A percentile compares a stretch with the other conserved stretches of the same genome.
phyloP scores from a whole-genome alignment of 352 stramenopile species.

The Globisporangium paroecandrum region DNA sequence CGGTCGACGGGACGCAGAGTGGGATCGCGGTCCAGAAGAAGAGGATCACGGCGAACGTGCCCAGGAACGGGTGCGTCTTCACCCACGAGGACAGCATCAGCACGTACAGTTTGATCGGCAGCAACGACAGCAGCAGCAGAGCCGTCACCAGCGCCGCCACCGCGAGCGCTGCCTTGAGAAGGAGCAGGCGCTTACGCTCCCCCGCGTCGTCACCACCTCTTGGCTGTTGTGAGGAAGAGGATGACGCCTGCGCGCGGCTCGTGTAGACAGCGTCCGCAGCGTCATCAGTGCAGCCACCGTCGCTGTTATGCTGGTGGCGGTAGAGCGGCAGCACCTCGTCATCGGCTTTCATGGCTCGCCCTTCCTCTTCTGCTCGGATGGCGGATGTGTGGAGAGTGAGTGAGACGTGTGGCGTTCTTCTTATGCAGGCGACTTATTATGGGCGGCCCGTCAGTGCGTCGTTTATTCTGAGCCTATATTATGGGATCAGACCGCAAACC shows the following conservation, averaged over 20 bases:
- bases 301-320: not conserved
- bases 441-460: not conserved
- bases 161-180: slow-evolving; percentile 8
- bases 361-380: not conserved
- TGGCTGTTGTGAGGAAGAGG: not conserved
- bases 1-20: slow-evolving; percentile 63
- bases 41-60: slow-evolving; percentile 43
- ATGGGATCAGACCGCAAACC: too few species aligned
- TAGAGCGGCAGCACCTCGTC: slow-evolving; percentile 8
- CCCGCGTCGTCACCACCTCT: not conserved
- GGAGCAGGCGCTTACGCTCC: not conserved
- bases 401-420: not conserved
- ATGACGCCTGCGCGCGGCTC: not conserved
- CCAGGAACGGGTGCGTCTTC: slow-evolving; percentile 40
- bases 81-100: slow-evolving; percentile 45
- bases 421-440: not conserved
- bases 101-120: slow-evolving; percentile 51
- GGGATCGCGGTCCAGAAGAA: slow-evolving; percentile 67
- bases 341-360: slow-evolving; percentile 1
- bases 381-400: not conserved
- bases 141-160: not conserved
- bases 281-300: not conserved
- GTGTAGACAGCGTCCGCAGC: not conserved
- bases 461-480: too few species aligned
- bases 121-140: slow-evolving; percentile 29